phyloP scores from a whole-genome alignment of 495 filamentous ascomycete genomes.

The Neurospora sp. region DNA sequence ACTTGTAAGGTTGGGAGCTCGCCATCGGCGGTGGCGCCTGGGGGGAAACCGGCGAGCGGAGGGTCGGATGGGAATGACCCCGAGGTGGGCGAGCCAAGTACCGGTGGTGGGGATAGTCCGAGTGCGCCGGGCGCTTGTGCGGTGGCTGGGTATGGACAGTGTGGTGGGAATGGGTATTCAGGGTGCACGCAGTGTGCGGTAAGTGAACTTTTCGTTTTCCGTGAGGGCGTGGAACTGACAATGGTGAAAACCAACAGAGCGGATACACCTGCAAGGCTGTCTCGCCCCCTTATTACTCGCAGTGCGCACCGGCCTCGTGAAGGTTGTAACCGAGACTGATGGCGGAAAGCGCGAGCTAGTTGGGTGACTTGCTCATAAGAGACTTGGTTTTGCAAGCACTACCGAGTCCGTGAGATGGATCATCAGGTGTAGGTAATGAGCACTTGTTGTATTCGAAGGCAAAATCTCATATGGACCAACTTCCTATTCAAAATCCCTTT shows the following conservation, averaged over 20 bases:
- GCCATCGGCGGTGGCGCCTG: conserved; percentile 13
- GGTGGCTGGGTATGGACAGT: conserved; percentile 31
- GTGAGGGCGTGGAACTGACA: not conserved
- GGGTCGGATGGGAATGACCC: conserved; percentile 2
- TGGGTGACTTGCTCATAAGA: not conserved
- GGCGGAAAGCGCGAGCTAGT: not conserved
- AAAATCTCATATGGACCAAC: not conserved
- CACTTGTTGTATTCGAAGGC: not conserved
- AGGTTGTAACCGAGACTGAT: not conserved
- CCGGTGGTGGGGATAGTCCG: conserved; percentile 2
- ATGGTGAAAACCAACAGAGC: conserved; percentile 1
- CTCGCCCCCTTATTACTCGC: conserved; percentile 28
- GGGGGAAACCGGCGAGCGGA: conserved; percentile 1
- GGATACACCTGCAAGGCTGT: conserved; percentile 22
- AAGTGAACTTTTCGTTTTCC: conserved; percentile 7
- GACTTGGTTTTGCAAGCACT: not conserved
- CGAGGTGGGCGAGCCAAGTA: not conserved
- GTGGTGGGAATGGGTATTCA: conserved; percentile 32
- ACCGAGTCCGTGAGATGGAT: not conserved
- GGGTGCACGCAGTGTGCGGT: conserved; percentile 32
- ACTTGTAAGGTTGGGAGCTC: conserved; percentile 31
- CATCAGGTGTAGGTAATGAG: not conserved
- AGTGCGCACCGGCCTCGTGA: conserved; percentile 20
- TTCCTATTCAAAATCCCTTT: conserved; percentile 25
- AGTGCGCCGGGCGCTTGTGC: conserved; percentile 15